Conservation (phyloP, 495 filamentous ascomycete genomes). For the Trichodelitschia bisporula region DNA sequence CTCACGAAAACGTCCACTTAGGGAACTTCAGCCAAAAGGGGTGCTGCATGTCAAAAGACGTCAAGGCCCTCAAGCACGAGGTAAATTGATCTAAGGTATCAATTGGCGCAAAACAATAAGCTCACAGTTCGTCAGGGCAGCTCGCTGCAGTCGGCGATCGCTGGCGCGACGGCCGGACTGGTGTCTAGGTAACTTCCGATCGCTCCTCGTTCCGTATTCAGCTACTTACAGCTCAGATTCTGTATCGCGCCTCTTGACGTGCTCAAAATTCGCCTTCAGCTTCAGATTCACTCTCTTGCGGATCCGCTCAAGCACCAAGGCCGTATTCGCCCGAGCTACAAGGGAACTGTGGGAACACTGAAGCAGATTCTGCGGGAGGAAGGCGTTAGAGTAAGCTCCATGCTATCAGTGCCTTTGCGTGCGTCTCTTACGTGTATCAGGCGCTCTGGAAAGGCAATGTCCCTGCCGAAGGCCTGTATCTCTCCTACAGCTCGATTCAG, state of each 20-base stretch:
- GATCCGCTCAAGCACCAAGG: conserved; percentile 27
- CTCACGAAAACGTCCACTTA: too few relatives aligned
- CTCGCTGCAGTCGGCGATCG: conserved; percentile 51
- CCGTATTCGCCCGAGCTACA: conserved; percentile 41
- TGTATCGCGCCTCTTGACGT: conserved; percentile 83
- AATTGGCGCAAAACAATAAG: too few relatives aligned
- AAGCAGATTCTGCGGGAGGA: conserved; percentile 50
- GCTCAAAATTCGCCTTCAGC: conserved; percentile 86
- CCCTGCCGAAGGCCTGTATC: conserved; percentile 79
- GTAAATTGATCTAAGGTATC: conserved; percentile 14
- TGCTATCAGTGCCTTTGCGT: conserved; percentile 17
- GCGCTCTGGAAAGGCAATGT: conserved; percentile 97
- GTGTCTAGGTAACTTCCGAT: conserved; percentile 41
- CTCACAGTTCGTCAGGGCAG: conserved; percentile 38
- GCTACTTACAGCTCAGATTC: conserved; percentile 28
- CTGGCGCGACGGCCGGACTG: conserved; percentile 71
- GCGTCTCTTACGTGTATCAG: conserved; percentile 12
- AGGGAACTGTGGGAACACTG: conserved; percentile 57
- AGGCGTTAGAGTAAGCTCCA: conserved; percentile 34
- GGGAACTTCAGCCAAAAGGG: too few relatives aligned
- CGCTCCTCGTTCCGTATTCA: neutral
- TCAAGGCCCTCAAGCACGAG: conserved; percentile 72
- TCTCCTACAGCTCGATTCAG: conserved; percentile 68
- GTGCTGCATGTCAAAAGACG: conserved; percentile 45
- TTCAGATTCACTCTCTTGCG: conserved; percentile 60